These are phyloP conservation scores for Aegilops sharonensis DNA, from an alignment of 176 grass and related monocot genomes.

Conservation along the genomic window DNA sequence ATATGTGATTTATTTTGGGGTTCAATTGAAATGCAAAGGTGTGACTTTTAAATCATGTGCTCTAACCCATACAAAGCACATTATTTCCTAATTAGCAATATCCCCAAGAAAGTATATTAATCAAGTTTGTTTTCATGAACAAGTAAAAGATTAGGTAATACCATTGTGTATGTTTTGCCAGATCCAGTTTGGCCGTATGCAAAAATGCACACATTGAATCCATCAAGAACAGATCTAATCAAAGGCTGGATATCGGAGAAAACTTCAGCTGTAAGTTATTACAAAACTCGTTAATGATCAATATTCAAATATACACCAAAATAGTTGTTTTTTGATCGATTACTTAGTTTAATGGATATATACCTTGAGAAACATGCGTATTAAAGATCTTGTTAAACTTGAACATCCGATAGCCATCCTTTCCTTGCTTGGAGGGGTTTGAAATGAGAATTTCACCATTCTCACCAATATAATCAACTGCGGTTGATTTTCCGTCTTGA, in stretches of 20 bases:
- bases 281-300: conserved; percentile 10
- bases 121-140: conserved; percentile 11
- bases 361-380: conserved; percentile 87
- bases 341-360: conserved; percentile 8
- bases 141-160: conserved; percentile 29
- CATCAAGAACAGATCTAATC: conserved; percentile 96
- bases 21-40: not conserved
- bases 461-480: conserved; percentile 91
- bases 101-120: conserved; percentile 6
- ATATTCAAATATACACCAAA: conserved; percentile 2
- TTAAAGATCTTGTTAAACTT: conserved; percentile 96
- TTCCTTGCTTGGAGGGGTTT: conserved; percentile 91
- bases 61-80: not conserved
- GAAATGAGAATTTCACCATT: conserved; percentile 83
- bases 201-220: conserved; percentile 99
- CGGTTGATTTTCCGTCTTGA: conserved; percentile 72
- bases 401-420: conserved; percentile 87
- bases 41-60: not conserved
- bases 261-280: conserved; percentile 64
- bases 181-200: conserved; percentile 98
- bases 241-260: conserved; percentile 92
- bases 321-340: not conserved
- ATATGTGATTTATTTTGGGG: not conserved
- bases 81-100: conserved; percentile 5
- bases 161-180: conserved; percentile 99